These are phyloP conservation scores for Selaginella tamariscina DNA, from an alignment of 75 land plant species.

Conservation along the genomic window DNA sequence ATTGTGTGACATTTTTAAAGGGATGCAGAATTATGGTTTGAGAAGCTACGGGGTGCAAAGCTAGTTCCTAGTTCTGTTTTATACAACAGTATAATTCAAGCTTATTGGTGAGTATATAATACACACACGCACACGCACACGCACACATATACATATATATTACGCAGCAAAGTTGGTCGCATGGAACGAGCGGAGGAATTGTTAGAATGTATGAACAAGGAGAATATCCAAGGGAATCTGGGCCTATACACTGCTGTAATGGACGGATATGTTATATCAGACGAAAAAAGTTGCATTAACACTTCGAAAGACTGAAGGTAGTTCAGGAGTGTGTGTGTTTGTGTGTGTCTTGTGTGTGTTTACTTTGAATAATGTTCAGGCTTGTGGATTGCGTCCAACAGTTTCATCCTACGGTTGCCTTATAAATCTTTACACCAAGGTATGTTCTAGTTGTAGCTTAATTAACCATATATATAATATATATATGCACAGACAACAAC, in stretches of 20 bases:
- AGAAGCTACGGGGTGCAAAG: slow-evolving; percentile 47
- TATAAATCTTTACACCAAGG: slow-evolving; percentile 87
- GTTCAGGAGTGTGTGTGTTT: not conserved
- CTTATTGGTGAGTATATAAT: slow-evolving; percentile 53
- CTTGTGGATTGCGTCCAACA: slow-evolving; percentile 67
- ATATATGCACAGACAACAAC: too few species aligned
- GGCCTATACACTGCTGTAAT: slow-evolving; percentile 78
- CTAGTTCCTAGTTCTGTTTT: slow-evolving; percentile 42
- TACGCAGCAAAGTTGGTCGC: slow-evolving; percentile 63
- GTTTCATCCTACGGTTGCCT: slow-evolving; percentile 78
- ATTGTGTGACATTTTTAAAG: slow-evolving; percentile 37
- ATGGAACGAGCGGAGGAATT: slow-evolving; percentile 77
- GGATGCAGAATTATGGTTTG: slow-evolving; percentile 88
- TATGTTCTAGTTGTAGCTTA: too few species aligned
- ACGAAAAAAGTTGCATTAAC: slow-evolving; percentile 60
- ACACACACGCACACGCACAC: not conserved
- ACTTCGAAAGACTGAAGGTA: slow-evolving; percentile 78
- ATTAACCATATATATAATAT: too few species aligned
- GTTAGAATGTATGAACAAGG: slow-evolving; percentile 79
- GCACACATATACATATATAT: too few species aligned
- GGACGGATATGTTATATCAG: slow-evolving; percentile 74
- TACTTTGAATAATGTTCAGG: slow-evolving; percentile 29
- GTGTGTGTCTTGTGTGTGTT: not conserved
- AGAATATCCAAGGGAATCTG: slow-evolving; percentile 63
- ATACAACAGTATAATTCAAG: slow-evolving; percentile 82